Evolutionary conservation across 2,329 filamentous ascomycete species (phyloP), one percentile per base, ranked within the genome.

Genomic region (Xylariales sp.): DNA sequence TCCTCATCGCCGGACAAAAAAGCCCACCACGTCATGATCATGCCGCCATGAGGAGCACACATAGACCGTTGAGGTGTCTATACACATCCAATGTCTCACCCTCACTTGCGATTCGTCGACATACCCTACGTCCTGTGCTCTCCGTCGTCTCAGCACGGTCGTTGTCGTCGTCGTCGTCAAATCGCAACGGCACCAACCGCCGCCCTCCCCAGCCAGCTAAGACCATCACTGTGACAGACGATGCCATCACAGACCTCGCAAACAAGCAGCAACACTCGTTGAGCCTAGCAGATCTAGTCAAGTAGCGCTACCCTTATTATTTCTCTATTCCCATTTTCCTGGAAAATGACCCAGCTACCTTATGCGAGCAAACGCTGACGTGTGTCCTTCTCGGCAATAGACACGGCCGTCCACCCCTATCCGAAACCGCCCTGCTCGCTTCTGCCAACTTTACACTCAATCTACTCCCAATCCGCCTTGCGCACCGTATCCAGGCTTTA

Each of bases 371-470:
- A 48, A 32, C 50, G 36, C 62, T 65, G 41, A 67, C 48, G 10
- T 34, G 32, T n/a, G n/a, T 48, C 43, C 45, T 57, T 39, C 16
- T 23, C 16, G n/a, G 45, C 34, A 9, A 52, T 66, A 90, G 88
- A 77, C 86, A 90, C 73, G 96, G 96, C 68, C 90, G 92, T 6
- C 95, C 95, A 39, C 94, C 96, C 0, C 87, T 98, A 59, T 92
- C 92, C 3, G 88, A 91, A 64, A 85, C 90, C 46, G 92, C 93
- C 28, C 88, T 99, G 64, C 89, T 97, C 75, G 89, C 91, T 45
- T 97, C 94, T 1, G 96, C 96, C 70, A 97, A 97, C 83, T 98
- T 98, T 82, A 97, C 96, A 12, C 91, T 98, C 72, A 93, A 91
- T 34, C 91, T 97, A 61, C 90, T 98, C 9, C 96, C 96, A 14